Evolutionary conservation across 2,329 filamentous ascomycete species (phyloP).

Genomic region (Endoconidiophora polonica): DNA sequence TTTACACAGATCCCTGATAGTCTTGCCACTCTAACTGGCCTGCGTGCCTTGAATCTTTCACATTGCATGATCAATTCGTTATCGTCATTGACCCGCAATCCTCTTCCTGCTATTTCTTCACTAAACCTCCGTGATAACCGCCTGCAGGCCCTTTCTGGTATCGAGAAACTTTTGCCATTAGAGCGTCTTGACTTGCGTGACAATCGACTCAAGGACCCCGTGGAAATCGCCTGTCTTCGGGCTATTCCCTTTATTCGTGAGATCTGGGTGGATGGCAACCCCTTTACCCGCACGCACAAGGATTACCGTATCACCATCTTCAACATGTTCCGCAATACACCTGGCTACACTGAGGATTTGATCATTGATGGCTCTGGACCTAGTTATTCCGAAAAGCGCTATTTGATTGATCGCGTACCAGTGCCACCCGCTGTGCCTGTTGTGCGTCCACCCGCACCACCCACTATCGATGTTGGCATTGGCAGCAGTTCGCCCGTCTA

Average conservation of each 20-base stretch:
- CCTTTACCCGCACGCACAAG: conserved; percentile 73
- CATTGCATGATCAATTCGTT: conserved; percentile 96
- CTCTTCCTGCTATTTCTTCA: conserved; percentile 82
- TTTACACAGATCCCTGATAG: conserved; percentile 92
- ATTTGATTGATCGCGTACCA: conserved; percentile 64
- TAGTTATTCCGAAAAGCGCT: conserved; percentile 69
- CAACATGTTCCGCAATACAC: conserved; percentile 82
- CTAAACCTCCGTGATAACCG: conserved; percentile 83
- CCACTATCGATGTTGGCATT: conserved; percentile 46
- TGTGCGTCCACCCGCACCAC: conserved; percentile 49
- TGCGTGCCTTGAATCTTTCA: conserved; percentile 85
- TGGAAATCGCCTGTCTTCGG: conserved; percentile 75
- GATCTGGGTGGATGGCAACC: conserved; percentile 83
- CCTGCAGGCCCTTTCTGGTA: conserved; percentile 69
- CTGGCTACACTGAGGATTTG: conserved; percentile 81
- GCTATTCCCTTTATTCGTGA: conserved; percentile 82
- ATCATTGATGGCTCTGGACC: conserved; percentile 73
- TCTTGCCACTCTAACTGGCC: conserved; percentile 63
- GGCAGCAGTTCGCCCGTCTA: conserved; percentile 24
- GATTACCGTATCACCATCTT: conserved; percentile 82
- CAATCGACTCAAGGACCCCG: conserved; percentile 79
- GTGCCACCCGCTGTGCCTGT: conserved; percentile 63
- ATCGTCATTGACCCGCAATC: conserved; percentile 69
- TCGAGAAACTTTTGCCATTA: conserved; percentile 74
- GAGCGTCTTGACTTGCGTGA: conserved; percentile 84